Percentiles rank a stretch among this genome's conserved stretches.
Conservation (phyloP, 352 stramenopile genomes). For the Plasmopara muralis region DNA sequence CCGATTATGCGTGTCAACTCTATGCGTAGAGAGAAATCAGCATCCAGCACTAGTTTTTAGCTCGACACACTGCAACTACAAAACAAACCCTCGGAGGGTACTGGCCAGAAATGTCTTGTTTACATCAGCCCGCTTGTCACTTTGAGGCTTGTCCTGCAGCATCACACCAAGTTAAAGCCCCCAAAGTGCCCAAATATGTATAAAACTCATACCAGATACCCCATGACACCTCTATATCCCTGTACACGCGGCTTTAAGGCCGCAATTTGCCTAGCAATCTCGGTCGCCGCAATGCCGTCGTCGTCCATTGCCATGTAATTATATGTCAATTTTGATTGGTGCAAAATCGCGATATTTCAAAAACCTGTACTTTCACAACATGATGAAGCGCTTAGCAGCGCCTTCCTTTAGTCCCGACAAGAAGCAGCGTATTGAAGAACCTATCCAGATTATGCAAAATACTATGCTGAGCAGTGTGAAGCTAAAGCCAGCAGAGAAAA, state of each 20-base stretch:
- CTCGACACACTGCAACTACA: no score
- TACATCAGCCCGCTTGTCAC: constrained; percentile 38
- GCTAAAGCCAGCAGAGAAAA: constrained; percentile 41
- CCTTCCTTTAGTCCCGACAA: constrained; percentile 14
- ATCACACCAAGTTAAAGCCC: constrained; percentile 1
- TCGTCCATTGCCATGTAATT: not conserved
- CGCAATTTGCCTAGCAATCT: constrained; percentile 37
- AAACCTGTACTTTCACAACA: no score
- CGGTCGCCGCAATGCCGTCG: constrained; percentile 21
- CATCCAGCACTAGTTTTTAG: not conserved
- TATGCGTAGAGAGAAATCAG: constrained; percentile 6
- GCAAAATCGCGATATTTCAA: constrained; percentile 1
- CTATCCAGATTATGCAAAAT: constrained; percentile 3
- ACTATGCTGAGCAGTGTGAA: constrained; percentile 11
- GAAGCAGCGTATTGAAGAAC: constrained; percentile 22
- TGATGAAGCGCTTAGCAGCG: constrained; percentile 24
- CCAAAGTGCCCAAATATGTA: no score
- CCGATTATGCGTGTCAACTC: constrained; percentile 55
- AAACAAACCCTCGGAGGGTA: constrained; percentile 45
- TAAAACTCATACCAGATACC: constrained; percentile 36
- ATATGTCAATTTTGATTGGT: constrained; percentile 2
- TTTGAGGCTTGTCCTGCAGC: constrained; percentile 18
- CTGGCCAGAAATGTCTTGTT: constrained; percentile 63
- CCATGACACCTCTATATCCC: constrained; percentile 37
- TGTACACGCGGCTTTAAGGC: constrained; percentile 25